Evolutionary conservation across 1,284 basidiomycete genomes (phyloP), one percentile per base, ranked within the genome.

Genomic region (Ustilago vetiveriae): DNA sequence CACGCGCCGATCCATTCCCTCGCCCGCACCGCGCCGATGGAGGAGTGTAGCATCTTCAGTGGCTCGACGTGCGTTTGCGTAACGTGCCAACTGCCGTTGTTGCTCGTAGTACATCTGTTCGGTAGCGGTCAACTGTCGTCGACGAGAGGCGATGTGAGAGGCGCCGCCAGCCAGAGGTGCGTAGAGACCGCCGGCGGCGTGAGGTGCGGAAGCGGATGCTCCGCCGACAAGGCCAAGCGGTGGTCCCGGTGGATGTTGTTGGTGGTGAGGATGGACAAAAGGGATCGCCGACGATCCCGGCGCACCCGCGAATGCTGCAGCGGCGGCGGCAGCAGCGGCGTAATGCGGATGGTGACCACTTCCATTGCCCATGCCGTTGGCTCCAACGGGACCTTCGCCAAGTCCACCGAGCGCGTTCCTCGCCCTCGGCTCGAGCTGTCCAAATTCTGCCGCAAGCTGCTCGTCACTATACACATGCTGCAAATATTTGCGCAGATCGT

Each of bases 401-500:
- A 68, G 16, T 2, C 41, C 47, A 16, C 49, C 51, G 29, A 73
- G 33, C 6, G 70, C 65, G 3, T 36, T 43, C 26, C 59, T 51
- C 7, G 72, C 50, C 13, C 76, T 47, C 7, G 73, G 48, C 26
- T 58, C 65, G 22, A 75, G 43, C 33, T 52, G 42, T 3, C 76
- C 76, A 45, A 71, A 79, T 36, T 74, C 60, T 3, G 40, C 47
- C 6, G 65, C 68, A 4, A 59, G 38, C 39, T 67, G 54, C 22
- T 66, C 70, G 44, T 78, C 75, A 5, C 42, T 33, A 49, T 76
- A 80, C 3, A 71, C 75, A 1, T 40, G 26, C 32, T 67, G 64
- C 41, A 82, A 51, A 45, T 48, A 94, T 22, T 88, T 85, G 35
- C 95, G 87, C 27, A 99, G 86, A 51, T 93, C 89, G 19, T 87